Conservation (phyloP, 1,284 basidiomycete genomes). For the Dichomitus squalens region DNA sequence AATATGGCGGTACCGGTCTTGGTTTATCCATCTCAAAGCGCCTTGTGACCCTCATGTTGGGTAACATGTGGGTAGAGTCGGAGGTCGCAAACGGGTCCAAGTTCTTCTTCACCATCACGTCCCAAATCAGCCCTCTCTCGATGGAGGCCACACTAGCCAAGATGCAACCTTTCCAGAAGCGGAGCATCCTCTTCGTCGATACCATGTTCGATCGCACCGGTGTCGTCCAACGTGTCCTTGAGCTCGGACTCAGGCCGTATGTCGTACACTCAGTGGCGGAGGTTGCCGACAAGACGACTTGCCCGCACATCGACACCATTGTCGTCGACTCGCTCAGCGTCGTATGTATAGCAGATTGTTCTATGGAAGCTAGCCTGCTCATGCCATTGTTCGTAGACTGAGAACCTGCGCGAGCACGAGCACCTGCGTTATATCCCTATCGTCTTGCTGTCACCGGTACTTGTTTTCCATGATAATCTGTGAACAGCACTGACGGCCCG, state of each 20-base stretch:
- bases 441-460: constrained; percentile 84
- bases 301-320: constrained; percentile 94
- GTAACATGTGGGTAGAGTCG: constrained; percentile 98
- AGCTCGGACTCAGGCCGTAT: constrained; percentile 83
- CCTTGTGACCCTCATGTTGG: constrained; percentile 96
- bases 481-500: background rate
- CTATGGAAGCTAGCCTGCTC: constrained; percentile 1
- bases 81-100: constrained; percentile 91
- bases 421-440: constrained; percentile 97
- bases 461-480: constrained; percentile 20
- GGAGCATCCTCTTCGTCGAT: constrained; percentile 89
- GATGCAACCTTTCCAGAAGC: constrained; percentile 77
- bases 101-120: constrained; percentile 97
- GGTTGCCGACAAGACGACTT: constrained; percentile 79
- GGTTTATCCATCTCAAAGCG: constrained; percentile 96
- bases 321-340: constrained; percentile 88
- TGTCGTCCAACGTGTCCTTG: constrained; percentile 78
- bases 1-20: constrained; percentile 97
- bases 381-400: constrained; percentile 57
- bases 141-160: constrained; percentile 75
- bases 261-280: constrained; percentile 79
- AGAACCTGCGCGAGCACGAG: constrained; percentile 89
- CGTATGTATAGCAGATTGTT: constrained; percentile 53
- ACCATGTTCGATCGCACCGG: constrained; percentile 79
- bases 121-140: constrained; percentile 77